phyloP scores from a whole-genome alignment of 768 basidiomycete genomes.

The Amanita subjunquillea region DNA sequence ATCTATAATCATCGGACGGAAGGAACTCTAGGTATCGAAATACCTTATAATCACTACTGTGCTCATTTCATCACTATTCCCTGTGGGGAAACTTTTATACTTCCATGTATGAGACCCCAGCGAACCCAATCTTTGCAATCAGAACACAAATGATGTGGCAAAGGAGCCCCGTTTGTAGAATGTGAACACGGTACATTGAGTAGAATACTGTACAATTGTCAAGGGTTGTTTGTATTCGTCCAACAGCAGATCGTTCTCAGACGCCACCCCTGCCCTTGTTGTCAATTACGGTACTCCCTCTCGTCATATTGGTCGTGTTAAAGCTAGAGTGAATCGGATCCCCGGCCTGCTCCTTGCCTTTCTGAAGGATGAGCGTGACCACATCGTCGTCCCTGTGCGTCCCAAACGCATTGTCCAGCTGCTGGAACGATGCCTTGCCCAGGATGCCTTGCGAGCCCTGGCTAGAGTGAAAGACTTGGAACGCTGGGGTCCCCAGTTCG shows the following conservation, averaged over 20 bases:
- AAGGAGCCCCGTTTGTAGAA: background rate
- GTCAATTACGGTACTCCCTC: slow-evolving; percentile 26
- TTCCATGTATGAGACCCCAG: no score
- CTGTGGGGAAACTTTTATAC: background rate
- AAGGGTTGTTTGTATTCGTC: background rate
- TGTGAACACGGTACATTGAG: background rate
- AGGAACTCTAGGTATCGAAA: background rate
- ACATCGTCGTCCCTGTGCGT: slow-evolving; percentile 58
- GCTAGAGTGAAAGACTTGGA: slow-evolving; percentile 54
- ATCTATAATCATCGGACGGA: background rate
- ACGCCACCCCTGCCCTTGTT: slow-evolving; percentile 25
- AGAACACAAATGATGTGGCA: background rate
- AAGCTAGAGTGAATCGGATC: slow-evolving; percentile 23
- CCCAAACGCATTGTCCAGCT: slow-evolving; percentile 66
- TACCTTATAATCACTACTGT: background rate
- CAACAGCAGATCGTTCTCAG: background rate
- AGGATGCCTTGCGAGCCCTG: slow-evolving; percentile 77
- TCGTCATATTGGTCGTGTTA: slow-evolving; percentile 14
- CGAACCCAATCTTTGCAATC: no score
- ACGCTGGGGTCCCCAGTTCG: slow-evolving; percentile 35
- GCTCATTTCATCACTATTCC: background rate
- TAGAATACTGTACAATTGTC: background rate
- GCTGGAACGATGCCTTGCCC: slow-evolving; percentile 69
- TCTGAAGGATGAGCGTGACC: slow-evolving; percentile 44
- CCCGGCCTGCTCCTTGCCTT: slow-evolving; percentile 47